Evolutionary conservation across 768 basidiomycete genomes (phyloP), one percentile per base, ranked within the genome.

Genomic region (Podaxis rugospora): DNA sequence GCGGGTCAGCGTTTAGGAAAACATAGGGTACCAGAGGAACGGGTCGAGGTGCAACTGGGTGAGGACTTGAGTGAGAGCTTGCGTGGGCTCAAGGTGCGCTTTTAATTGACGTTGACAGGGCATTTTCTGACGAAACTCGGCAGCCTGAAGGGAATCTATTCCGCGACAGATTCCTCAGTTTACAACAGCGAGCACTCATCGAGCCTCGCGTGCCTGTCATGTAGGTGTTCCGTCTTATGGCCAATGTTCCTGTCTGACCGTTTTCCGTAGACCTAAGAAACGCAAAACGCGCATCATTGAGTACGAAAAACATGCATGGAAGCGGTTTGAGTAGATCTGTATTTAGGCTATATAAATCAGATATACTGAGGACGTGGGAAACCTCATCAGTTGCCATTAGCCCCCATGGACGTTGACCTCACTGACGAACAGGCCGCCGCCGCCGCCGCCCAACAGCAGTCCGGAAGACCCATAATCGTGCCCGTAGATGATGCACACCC

Each of bases 91-190:
- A 94, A 94, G 86, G 94, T 92, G 55, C 46, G 82, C 74, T 18
- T 47, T 21, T 3, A 53, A 55, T 57, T n/a, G 27, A 18, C 2
- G 11, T 58, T 44, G 36, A 21, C 35, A 60, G 42, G 37, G 35
- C 9, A 9, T 36, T 37, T 28, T 52, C 54, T 55, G 23, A 63
- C 61, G 40, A 40, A 52, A 16, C 57, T 58, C 21, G 54, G 35
- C 62, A 96, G 94, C 92, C 92, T 16, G 94, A 97, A 77, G 95
- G 95, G 25, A 97, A 96, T 70, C 75, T 95, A 36, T 96, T 96
- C 82, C 83, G 87, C 23, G 95, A 97, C 70, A 85, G 93, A 1
- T 94, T 93, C 76, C 73, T 88, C 32, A 93, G 90, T 69, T 75
- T 97, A 69, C 94, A 96, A 67, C 90, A 95, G 63, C 82, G 93